Evolutionary conservation across 73 alveolate species (phyloP).

Genomic region (Blepharisma japonicum): DNA sequence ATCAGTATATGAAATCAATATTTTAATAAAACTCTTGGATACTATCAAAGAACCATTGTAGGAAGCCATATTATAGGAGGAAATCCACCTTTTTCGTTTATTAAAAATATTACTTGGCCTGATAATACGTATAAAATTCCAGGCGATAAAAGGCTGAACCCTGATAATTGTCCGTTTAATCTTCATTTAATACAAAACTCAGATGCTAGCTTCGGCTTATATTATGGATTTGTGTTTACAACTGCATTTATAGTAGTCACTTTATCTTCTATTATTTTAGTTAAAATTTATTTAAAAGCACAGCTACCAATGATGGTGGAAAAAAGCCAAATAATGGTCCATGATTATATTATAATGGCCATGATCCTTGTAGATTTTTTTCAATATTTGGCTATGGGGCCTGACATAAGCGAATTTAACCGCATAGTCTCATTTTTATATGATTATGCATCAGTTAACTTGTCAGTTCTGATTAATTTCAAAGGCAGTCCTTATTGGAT

Average conservation of each 20-base stretch:
- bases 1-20: too few species aligned
- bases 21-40: too few species aligned
- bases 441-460: background rate
- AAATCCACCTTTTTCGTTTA: background rate
- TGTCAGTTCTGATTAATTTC: conserved; percentile 12
- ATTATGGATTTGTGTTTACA: background rate
- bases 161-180: background rate
- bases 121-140: background rate
- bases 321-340: background rate
- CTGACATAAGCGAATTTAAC: background rate
- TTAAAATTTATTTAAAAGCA: background rate
- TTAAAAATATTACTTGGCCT: background rate
- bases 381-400: conserved; percentile 20
- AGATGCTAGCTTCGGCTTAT: background rate
- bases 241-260: background rate
- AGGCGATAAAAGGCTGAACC: background rate
- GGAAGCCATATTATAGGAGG: too few species aligned
- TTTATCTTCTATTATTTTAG: background rate
- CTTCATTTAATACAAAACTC: background rate
- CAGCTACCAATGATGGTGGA: background rate
- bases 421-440: background rate
- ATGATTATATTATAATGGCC: background rate
- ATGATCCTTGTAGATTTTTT: background rate
- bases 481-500: background rate
- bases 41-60: too few species aligned